phyloP scores from a whole-genome alignment of 208 protist genomes.

The Novymonas esmeraldas region DNA sequence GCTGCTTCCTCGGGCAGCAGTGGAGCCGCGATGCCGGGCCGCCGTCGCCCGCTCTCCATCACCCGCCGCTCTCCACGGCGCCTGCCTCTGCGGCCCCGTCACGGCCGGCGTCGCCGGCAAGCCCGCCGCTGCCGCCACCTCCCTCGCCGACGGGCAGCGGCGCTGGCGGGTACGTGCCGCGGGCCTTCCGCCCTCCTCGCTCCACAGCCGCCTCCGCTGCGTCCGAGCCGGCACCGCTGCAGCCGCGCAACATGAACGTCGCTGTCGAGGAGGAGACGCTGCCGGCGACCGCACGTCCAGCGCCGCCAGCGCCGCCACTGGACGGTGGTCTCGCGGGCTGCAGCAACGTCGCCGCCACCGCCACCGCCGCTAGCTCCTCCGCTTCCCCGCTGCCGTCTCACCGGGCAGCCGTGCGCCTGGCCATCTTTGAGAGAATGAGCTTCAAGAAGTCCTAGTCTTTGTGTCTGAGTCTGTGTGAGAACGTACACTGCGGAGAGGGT shows the following conservation, averaged over 20 bases:
- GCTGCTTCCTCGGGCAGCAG: conserved; percentile 53
- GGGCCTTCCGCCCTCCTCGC: conserved; percentile 35
- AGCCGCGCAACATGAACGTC: not conserved
- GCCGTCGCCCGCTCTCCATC: not conserved
- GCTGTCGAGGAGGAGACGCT: not conserved
- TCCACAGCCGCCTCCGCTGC: conserved; percentile 7
- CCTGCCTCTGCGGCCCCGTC: not conserved
- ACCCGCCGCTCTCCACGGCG: not conserved
- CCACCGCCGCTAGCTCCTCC: not conserved
- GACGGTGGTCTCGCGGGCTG: no score
- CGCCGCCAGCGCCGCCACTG: no score
- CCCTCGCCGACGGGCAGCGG: not conserved
- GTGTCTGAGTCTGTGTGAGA: conserved; percentile 7
- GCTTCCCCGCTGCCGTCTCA: conserved; percentile 4
- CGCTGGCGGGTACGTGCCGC: conserved; percentile 12
- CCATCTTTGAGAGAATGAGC: conserved; percentile 19
- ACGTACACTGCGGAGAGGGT: no score
- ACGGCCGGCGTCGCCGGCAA: not conserved
- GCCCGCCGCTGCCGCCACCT: not conserved
- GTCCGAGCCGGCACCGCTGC: not conserved
- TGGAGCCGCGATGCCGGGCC: conserved; percentile 34
- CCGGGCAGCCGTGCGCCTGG: not conserved
- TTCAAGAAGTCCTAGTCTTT: conserved; percentile 15
- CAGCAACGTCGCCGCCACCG: not conserved
- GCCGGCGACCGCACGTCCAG: not conserved